Base-by-base conservation (phyloP, 805 yeast species). In the Candida ascalaphidarum region DNA sequence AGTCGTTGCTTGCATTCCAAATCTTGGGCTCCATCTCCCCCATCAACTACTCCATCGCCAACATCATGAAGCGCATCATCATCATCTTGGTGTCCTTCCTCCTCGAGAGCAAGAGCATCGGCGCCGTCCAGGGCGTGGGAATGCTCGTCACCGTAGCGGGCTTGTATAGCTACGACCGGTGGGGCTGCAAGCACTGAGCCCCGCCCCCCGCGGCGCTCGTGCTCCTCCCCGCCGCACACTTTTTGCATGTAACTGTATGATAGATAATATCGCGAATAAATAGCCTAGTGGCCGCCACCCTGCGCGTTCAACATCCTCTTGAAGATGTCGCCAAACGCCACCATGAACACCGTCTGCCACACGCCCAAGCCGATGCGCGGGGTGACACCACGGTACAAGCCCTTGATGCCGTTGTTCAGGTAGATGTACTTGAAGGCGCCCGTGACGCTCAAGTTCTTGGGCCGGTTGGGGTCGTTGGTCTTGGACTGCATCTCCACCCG, bases 271-370 rank as follows among this genome's bases (percentile, higher is more conserved):
- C n/a, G n/a, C n/a, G n/a, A n/a, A 21, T 13, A n/a, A n/a, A n/a
- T 8, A 17, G 8, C 8, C 35, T 45, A 58, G 43, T 58, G 64
- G 14, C 61, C 61, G 21, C 51, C 52, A 25, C 62, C 61, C 15
- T 62, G 62, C 21, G 64, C 52, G 30, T 61, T 61, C 42, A 62
- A 52, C 52, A 58, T 37, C 37, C 46, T 51, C 46, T 60, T 62
- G 48, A 61, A 55, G 23, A 86, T 83, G 51, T 92, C 98, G 55
- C 97, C 98, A 42, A 92, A 76, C 9, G 95, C 96, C 34, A 89
- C 97, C 97, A 89, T 89, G 57, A 94, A 89, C 25, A 89, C 85
- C 3, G 97, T 89, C 67, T 92, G 98, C 96, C 97, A 92, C 38
- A 89, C 80, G 47, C 97, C 94, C 40, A 92, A 71, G 32, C 95